Conservation (phyloP, 176 grass and related monocot genomes). For the Typha latifolia region DNA sequence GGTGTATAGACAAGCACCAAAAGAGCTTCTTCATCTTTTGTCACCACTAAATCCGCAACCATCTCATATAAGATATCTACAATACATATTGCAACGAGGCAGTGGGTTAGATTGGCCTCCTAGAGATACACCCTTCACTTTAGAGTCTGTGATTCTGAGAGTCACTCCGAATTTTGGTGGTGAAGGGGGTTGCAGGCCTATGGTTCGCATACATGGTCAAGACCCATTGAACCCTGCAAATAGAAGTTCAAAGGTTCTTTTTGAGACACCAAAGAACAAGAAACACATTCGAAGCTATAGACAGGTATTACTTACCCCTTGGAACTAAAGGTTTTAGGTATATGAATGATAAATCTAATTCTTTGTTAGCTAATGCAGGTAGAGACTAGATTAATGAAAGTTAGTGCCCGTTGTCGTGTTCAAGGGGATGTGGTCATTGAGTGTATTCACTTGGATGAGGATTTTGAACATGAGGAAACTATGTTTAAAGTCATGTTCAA, state of each 20-base stretch:
- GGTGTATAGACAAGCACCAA: conserved; percentile 93
- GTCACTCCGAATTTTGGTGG: conserved; percentile 58
- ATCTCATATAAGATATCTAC: conserved; percentile 93
- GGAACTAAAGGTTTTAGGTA: too few relatives aligned
- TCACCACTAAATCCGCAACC: conserved; percentile 80
- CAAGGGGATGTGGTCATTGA: conserved; percentile 84
- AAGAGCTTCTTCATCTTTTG: conserved; percentile 80
- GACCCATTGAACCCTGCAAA: conserved; percentile 50
- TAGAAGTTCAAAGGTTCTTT: conserved; percentile 73
- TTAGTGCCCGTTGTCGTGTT: conserved; percentile 29
- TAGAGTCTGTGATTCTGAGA: conserved; percentile 55
- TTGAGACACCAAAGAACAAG: conserved; percentile 61
- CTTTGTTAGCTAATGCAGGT: conserved; percentile 30
- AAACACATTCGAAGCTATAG: conserved; percentile 54
- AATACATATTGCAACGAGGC: conserved; percentile 78
- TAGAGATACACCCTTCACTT: conserved; percentile 38
- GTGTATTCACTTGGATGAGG: conserved; percentile 58
- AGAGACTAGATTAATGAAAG: conserved; percentile 31
- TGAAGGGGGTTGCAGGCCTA: conserved; percentile 64
- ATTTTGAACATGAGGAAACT: conserved; percentile 59
- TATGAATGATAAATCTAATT: neutral
- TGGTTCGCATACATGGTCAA: conserved; percentile 65
- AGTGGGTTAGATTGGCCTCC: conserved; percentile 80
- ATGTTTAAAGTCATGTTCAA: conserved; percentile 96
- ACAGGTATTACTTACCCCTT: conserved; percentile 41